Percentiles rank a stretch among this genome's conserved stretches.
These are phyloP conservation scores for Monosporascus sp. DNA, from an alignment of 2,329 filamentous ascomycete species.

Conservation along the genomic window DNA sequence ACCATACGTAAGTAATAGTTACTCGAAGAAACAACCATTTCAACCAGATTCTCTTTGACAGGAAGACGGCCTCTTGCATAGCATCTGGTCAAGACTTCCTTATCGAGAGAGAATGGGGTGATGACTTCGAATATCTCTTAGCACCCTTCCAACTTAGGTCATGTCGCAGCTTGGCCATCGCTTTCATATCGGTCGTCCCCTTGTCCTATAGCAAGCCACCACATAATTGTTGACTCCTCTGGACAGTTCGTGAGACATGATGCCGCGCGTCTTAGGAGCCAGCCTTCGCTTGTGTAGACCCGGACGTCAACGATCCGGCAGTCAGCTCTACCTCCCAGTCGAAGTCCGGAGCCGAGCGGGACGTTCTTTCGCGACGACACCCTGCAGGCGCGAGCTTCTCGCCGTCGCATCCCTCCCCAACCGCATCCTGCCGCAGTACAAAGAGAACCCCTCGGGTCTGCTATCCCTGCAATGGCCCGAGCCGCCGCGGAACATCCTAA, in stretches of 20 bases:
- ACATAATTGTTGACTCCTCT: no score
- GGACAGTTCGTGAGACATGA: not conserved
- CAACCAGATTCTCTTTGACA: no score
- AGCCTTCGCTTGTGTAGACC: not conserved
- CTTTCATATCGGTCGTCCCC: not conserved
- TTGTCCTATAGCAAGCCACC: not conserved
- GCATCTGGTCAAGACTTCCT: no score
- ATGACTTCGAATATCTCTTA: not conserved
- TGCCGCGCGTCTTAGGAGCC: not conserved
- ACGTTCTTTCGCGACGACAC: slow-evolving; percentile 46
- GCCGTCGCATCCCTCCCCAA: slow-evolving; percentile 45
- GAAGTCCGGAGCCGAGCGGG: not conserved
- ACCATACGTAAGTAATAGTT: no score
- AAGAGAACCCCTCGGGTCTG: slow-evolving; percentile 52
- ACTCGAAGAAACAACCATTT: no score
- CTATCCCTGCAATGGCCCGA: slow-evolving; percentile 50
- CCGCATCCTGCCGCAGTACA: slow-evolving; percentile 58
- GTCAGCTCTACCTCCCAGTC: not conserved
- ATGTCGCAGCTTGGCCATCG: not conserved
- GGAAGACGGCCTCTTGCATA: no score
- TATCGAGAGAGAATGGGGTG: slow-evolving; percentile 2
- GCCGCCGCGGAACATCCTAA: slow-evolving; percentile 51
- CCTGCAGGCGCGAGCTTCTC: slow-evolving; percentile 40
- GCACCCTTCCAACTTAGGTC: not conserved
- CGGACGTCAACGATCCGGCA: not conserved